A percentile compares a stretch with the other conserved stretches of the same genome.
Evolutionary conservation across 2,329 filamentous ascomycete species (phyloP).

Genomic region (Tolypocladium ovalisporum): DNA sequence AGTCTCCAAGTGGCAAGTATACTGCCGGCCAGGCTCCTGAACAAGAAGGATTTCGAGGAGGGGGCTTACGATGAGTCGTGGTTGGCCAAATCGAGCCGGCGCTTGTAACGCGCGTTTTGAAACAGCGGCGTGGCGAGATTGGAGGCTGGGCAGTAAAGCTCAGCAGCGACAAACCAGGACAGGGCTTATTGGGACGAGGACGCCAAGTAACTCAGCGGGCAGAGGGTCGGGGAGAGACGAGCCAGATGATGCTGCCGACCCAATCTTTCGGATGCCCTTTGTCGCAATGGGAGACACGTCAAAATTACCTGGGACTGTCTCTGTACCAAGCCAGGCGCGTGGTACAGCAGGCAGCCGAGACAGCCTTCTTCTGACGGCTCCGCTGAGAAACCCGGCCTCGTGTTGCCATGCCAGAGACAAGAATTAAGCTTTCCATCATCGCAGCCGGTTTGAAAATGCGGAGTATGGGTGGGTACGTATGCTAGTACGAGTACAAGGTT

Average conservation of each 20-base stretch:
- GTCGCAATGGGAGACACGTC: background rate
- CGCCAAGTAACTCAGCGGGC: background rate
- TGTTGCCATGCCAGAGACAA: background rate
- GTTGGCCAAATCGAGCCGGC: background rate
- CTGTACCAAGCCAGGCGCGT: background rate
- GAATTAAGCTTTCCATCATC: background rate
- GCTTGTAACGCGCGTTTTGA: background rate
- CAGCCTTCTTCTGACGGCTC: background rate
- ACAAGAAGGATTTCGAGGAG: background rate
- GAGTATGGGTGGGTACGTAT: too few relatives aligned
- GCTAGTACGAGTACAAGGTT: too few relatives aligned
- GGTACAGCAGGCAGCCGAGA: background rate
- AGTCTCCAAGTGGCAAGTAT: background rate
- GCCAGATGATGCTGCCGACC: background rate
- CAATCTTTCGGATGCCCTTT: background rate
- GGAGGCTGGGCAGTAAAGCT: background rate
- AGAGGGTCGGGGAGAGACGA: background rate
- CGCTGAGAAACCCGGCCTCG: background rate
- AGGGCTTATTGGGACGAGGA: background rate
- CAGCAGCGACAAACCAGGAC: background rate
- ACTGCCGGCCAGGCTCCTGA: background rate
- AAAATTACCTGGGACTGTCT: background rate
- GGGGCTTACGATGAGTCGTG: background rate
- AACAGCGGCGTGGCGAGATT: background rate
- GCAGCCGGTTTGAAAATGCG: background rate